Evolutionary conservation across 2,329 filamentous ascomycete species (phyloP), one percentile per base, ranked within the genome.

Genomic region (Septoria linicola): DNA sequence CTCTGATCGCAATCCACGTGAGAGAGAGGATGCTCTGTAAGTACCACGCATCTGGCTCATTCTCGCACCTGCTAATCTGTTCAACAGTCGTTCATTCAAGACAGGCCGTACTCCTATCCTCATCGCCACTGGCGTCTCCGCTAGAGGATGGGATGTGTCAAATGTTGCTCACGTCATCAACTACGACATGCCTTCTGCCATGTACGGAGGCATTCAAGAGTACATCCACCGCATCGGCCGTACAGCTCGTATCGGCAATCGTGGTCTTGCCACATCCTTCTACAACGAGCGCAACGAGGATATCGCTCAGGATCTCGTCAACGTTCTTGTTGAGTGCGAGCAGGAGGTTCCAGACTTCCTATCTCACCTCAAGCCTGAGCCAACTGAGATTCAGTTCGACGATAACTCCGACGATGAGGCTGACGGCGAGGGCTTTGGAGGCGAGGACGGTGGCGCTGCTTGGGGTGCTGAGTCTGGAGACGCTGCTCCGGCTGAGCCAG

Each of bases 141-240:
- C 89, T 65, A 89, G 93, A 62, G 93, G 93, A 5, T 84, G 96
- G 27, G 91, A 97, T 61, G 85, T 96, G 30, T 82, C 82, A 51
- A 89, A 93, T 59, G 85, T 97, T 4, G 83, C 85, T 75, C 89
- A 96, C 58, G 87, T 99, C 54, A 85, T 99, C 78, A 97, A 99
- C 72, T 97, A 84, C 62, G 91, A 97, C 55, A 75, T 97, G 1
- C 92, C 92, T 0, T 83, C 78, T 4, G 72, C 77, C 36, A 75
- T 82, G 1, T 80, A 92, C 61, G 90, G 89, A n/a, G 92, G 91
- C 2, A 95, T 96, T 49, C 84, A 88, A 41, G 93, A 97, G 68
- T 99, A 97, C 63, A 84, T 87, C 20, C 93, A 99, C 66, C 89
- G 93, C 10, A 97, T 97, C 66, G 93, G 93, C 56, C 91, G 93